phyloP scores from a whole-genome alignment of 2,329 filamentous ascomycete genomes.

The Lachnellula occidentalis region DNA sequence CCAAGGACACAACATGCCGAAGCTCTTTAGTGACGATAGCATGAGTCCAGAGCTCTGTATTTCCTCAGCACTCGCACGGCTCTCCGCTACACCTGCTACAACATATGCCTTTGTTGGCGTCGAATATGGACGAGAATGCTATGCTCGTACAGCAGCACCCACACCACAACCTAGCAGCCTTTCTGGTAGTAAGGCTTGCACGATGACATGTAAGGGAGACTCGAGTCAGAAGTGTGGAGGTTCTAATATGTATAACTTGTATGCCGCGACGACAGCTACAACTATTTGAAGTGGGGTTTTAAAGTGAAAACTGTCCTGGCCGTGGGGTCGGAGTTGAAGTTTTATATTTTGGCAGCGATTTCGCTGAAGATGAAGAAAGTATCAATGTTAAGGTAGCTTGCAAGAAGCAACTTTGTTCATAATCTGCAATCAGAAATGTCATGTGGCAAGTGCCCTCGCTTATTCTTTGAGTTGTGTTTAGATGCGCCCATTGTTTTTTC shows the following conservation, averaged over 20 bases:
- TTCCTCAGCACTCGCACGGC: constrained; percentile 27
- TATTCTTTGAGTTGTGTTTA: no score
- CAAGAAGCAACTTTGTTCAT: no score
- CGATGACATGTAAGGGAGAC: constrained; percentile 27
- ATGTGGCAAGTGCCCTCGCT: no score
- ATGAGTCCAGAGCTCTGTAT: constrained; percentile 34
- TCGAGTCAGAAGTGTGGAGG: constrained; percentile 30
- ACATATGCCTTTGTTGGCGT: constrained; percentile 28
- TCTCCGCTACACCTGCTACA: constrained; percentile 26
- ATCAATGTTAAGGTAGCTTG: no score
- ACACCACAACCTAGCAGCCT: constrained; percentile 23
- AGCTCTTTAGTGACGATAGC: constrained; percentile 30
- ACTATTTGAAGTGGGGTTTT: neutral
- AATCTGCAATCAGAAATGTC: no score
- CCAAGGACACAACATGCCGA: constrained; percentile 29
- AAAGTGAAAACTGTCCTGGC: neutral
- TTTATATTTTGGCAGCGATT: no score
- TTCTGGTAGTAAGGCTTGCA: constrained; percentile 30
- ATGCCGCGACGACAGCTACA: constrained; percentile 19
- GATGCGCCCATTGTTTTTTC: no score
- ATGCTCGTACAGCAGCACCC: constrained; percentile 25
- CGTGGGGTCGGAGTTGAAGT: neutral
- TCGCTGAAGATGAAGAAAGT: no score
- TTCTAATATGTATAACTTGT: constrained; percentile 33
- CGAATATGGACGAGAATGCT: constrained; percentile 34